Conservation (phyloP, 306 rosid species). For the Quercus agrifolia region DNA sequence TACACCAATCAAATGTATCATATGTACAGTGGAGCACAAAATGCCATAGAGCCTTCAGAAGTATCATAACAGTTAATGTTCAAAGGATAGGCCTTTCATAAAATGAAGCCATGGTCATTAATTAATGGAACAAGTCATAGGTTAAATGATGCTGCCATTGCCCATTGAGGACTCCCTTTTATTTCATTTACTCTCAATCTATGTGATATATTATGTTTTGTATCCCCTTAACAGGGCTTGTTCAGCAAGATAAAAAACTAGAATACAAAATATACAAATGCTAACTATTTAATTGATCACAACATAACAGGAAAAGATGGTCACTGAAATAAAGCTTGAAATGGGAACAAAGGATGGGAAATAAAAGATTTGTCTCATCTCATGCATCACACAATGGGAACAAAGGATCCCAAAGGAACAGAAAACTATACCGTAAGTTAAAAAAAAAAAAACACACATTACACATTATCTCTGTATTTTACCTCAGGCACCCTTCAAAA, state of each 20-base stretch:
- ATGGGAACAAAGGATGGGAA: neutral
- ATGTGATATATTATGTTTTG: neutral
- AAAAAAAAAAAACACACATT: neutral
- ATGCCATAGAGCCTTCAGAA: neutral
- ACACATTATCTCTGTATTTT: conserved; percentile 3
- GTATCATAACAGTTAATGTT: neutral
- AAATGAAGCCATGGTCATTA: too few species aligned
- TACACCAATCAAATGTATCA: neutral
- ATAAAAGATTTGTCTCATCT: neutral
- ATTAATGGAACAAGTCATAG: neutral
- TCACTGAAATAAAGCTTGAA: neutral
- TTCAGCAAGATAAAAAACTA: neutral
- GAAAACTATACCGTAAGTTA: neutral
- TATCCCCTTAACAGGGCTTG: neutral
- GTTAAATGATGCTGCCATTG: neutral
- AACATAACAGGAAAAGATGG: neutral
- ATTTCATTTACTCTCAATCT: neutral
- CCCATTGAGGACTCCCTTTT: neutral
- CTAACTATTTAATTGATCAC: neutral
- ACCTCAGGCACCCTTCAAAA: conserved; percentile 98
- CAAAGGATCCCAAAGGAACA: conserved; percentile 1
- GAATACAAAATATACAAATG: neutral
- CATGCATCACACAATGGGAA: neutral
- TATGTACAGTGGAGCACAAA: neutral
- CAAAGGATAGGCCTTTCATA: neutral